These are phyloP conservation scores for Rhododendron ferrugineum DNA, from an alignment of 148 eudicot genomes.

Conservation along the genomic window DNA sequence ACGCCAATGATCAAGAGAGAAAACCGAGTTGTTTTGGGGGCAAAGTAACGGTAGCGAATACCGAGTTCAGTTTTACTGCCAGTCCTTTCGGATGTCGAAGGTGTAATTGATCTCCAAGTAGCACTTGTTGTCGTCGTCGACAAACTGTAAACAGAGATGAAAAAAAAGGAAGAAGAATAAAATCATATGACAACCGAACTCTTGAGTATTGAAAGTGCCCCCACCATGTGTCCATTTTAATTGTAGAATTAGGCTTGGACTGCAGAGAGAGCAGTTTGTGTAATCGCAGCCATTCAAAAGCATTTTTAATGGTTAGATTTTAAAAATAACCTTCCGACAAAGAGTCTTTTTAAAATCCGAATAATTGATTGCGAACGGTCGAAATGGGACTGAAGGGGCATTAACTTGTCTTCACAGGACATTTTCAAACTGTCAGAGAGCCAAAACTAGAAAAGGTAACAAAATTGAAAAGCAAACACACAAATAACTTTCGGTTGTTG, in stretches of 20 bases:
- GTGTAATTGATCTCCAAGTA: conserved; percentile 77
- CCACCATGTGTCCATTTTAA: background rate
- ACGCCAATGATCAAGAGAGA: background rate
- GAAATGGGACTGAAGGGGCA: background rate
- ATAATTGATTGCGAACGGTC: too few species aligned
- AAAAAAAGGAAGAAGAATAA: background rate
- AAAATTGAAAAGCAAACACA: background rate
- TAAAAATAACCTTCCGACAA: too few species aligned
- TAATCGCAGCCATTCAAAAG: background rate
- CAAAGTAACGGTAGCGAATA: background rate
- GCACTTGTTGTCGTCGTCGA: conserved; percentile 79
- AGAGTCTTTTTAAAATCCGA: too few species aligned
- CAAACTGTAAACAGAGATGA: conserved; percentile 36
- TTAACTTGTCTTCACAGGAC: background rate
- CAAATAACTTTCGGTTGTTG: background rate
- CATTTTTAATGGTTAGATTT: too few species aligned
- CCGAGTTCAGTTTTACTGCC: conserved; percentile 23
- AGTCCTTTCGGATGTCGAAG: conserved; percentile 67
- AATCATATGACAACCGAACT: background rate
- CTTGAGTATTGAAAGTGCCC: background rate
- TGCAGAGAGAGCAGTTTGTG: background rate
- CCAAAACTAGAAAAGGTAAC: background rate
- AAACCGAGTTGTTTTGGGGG: background rate
- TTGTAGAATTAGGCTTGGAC: background rate
- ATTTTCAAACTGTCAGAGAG: background rate